Evolutionary conservation across 495 filamentous ascomycete species (phyloP).

Genomic region (Terfezia boudieri): DNA sequence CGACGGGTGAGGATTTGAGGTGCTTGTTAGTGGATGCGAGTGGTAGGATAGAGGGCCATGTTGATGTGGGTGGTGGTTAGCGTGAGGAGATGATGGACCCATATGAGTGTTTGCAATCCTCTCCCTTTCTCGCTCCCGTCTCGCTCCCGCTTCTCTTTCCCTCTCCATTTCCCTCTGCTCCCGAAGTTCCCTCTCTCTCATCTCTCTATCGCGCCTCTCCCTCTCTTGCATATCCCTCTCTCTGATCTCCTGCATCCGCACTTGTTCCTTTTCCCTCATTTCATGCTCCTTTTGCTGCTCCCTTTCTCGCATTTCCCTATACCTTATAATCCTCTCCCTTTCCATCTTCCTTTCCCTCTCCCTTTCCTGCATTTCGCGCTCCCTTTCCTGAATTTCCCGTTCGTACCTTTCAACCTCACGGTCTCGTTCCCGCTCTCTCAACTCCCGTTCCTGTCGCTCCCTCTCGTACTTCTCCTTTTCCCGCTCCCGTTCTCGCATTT

Average conservation of each 20-base stretch:
- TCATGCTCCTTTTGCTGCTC: constrained; percentile 10
- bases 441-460: constrained; percentile 2
- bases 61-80: constrained; percentile 23
- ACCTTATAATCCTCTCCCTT: constrained; percentile 6
- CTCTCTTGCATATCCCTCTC: constrained; percentile 11
- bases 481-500: constrained; percentile 24
- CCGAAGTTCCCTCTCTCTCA: constrained; percentile 10
- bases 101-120: neutral
- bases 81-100: constrained; percentile 14
- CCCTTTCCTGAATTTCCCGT: no score
- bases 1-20: constrained; percentile 7
- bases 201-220: constrained; percentile 9
- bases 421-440: constrained; percentile 6
- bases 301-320: constrained; percentile 5
- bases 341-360: no score
- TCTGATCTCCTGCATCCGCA: constrained; percentile 3
- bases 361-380: neutral
- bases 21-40: constrained; percentile 26
- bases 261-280: constrained; percentile 4
- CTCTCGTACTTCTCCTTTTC: constrained; percentile 22
- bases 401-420: constrained; percentile 6
- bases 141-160: constrained; percentile 9
- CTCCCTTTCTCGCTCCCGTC: constrained; percentile 4
- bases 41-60: constrained; percentile 11
- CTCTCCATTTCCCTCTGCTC: constrained; percentile 10